Conservation (phyloP, 768 basidiomycete genomes). For the Heimioporus sp. region DNA sequence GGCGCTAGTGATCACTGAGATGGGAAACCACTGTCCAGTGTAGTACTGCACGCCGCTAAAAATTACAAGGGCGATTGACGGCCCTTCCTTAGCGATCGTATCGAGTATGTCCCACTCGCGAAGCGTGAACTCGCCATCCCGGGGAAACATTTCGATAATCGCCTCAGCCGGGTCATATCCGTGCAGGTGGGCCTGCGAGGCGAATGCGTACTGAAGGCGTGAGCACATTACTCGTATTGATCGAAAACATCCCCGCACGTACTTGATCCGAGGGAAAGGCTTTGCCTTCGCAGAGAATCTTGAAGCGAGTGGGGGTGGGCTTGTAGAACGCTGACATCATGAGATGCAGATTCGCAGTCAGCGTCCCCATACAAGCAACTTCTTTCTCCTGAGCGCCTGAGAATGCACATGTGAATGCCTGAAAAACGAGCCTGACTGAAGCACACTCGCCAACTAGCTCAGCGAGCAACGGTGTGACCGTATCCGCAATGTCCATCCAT, state of each 20-base stretch:
- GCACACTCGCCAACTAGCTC: conserved; percentile 70
- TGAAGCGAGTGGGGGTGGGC: conserved; percentile 80
- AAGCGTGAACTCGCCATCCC: conserved; percentile 80
- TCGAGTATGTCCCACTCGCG: conserved; percentile 87
- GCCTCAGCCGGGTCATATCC: conserved; percentile 70
- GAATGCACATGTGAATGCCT: conserved; percentile 21
- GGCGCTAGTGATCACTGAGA: conserved; percentile 77
- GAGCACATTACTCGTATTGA: conserved; percentile 9
- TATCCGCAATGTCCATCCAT: conserved; percentile 79
- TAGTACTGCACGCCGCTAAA: conserved; percentile 97
- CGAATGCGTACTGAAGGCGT: conserved; percentile 80
- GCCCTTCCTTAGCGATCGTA: conserved; percentile 67
- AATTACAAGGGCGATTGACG: conserved; percentile 83
- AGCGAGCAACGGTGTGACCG: conserved; percentile 71
- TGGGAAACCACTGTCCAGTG: conserved; percentile 93
- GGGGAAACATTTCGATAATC: conserved; percentile 77
- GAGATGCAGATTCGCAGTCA: conserved; percentile 94
- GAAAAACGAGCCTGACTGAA: conserved; percentile 4
- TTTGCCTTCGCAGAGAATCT: conserved; percentile 91
- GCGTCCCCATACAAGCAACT: conserved; percentile 92
- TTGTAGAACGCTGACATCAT: conserved; percentile 95
- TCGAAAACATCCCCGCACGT: conserved; percentile 22
- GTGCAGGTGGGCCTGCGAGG: conserved; percentile 84
- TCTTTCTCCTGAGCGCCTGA: conserved; percentile 84
- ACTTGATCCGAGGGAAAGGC: conserved; percentile 98